Evolutionary conservation across 2,329 filamentous ascomycete species (phyloP).

Genomic region (Pleoardoris graminearum): DNA sequence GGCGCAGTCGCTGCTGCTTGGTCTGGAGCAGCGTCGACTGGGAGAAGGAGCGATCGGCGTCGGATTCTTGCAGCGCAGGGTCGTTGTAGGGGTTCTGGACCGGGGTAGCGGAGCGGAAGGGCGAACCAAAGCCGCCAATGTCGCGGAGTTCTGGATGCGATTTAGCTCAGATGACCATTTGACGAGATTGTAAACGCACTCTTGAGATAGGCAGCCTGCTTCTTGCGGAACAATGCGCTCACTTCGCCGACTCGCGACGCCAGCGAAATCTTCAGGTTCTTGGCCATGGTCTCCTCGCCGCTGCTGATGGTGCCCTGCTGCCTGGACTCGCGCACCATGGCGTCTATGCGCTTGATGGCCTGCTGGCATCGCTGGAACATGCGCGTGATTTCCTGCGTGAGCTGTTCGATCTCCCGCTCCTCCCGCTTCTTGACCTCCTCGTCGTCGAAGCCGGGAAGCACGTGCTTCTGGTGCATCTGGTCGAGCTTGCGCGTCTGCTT

Average conservation of each 20-base stretch:
- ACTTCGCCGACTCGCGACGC: slow-evolving; percentile 88
- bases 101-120: slow-evolving; percentile 50
- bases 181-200: no score
- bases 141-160: slow-evolving; percentile 45
- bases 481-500: slow-evolving; percentile 83
- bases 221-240: slow-evolving; percentile 91
- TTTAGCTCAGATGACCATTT: no score
- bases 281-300: slow-evolving; percentile 93
- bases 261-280: slow-evolving; percentile 91
- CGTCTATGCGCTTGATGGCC: slow-evolving; percentile 84
- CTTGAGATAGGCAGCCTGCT: slow-evolving; percentile 94
- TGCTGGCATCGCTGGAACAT: slow-evolving; percentile 88
- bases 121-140: slow-evolving; percentile 53
- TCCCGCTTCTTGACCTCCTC: slow-evolving; percentile 86
- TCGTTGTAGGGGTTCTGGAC: slow-evolving; percentile 72
- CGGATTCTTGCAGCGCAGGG: slow-evolving; percentile 82
- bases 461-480: slow-evolving; percentile 94
- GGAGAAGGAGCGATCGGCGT: slow-evolving; percentile 89
- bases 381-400: slow-evolving; percentile 88
- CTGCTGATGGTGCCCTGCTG: slow-evolving; percentile 71
- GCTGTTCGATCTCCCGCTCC: slow-evolving; percentile 83
- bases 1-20: slow-evolving; percentile 61
- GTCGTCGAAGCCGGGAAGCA: slow-evolving; percentile 94
- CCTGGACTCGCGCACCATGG: slow-evolving; percentile 80
- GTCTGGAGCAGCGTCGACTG: slow-evolving; percentile 86